Base-by-base conservation (phyloP, 805 yeast genomes). In the Pichia occidentalis region DNA sequence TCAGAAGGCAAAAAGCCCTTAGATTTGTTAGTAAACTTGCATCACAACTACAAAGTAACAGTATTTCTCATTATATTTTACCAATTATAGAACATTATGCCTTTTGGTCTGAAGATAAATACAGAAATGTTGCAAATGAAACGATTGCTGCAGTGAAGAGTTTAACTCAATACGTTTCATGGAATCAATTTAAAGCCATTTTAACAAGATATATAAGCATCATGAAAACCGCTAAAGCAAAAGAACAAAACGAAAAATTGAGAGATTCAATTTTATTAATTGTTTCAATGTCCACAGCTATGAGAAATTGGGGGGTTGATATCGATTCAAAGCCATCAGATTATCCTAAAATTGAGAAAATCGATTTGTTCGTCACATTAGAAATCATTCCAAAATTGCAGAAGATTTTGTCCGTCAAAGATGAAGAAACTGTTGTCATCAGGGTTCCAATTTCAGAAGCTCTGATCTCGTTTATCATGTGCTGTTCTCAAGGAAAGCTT, bases 61-160 rank as follows among this genome's bases (percentile, higher is more conserved):
- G 77, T 48, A 74, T 90, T 37, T 71, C 95, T 0, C 92, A 85
- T 52, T 87, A 81, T 54, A 52, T 92, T 29, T 61, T 92, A 39
- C 97, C 98, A 4, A 73, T 88, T 46, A 68, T 88, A 43, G 97
- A 92, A 62, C 78, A 75, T 44, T 86, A 79, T 59, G 86, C 83
- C 2, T 70, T 68, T 42, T 68, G 75, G 43, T 59, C 65, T 2
- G 76, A 71, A 25, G 85, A 80, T 27, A 78, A 73, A 46, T 63
- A 67, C 39, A 67, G 80, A 52, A 75, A 76, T 47, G 61, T 83
- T 43, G 68, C 80, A 19, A 73, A 77, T 55, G 92, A 81, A 45
- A 68, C 95, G 0, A 64, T 83, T 20, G 61, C 60, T 3, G 65
- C 86, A 1, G 73, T 88, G 43, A 77, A 85, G 4, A 53, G 51